Base-by-base conservation (phyloP, 2,329 filamentous ascomycete species). In the Davidsoniella virescens region DNA sequence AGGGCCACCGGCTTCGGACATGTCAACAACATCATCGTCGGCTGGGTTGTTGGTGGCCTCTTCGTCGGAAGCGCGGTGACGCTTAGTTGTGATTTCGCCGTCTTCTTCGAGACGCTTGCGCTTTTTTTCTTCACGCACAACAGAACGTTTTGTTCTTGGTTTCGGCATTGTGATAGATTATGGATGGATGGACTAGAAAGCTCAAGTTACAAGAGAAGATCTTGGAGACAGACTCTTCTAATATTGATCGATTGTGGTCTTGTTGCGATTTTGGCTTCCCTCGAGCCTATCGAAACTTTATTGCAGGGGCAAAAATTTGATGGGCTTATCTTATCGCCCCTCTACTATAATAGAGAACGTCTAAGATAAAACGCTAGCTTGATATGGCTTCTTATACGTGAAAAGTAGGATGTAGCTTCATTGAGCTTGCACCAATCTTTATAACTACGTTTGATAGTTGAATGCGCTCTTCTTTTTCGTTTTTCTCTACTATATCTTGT, bases 141-240 rank as follows among this genome's bases (percentile, higher is more conserved):
- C 59, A 47, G 63, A 63, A 55, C 66, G 60, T 58, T 68, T 69
- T 16, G 66, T 67, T 54, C 67, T 63, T 44, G 66, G 67, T 57
- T 69, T 69, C 10, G 65, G 66, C 67, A 68, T 70, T 48, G 52
- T 62, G 54, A 51, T 29, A 40, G 50, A 18, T 37, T 39, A 7
- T 38, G 37, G 8, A 8, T n/a, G 43, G 17, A 6, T 23, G 29
- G 29, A 12, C n/a, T 17, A 9, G 6, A 14, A 47, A 12, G 37
- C 5, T 47, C 26, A 16, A 33, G 42, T 16, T 42, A 17, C 5
- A 9, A 17, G 12, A 12, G 20, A n/a, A 18, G 16, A 26, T 33
- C 18, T 26, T 16, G 2, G 7, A 37, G 25, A 9, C 26, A 8
- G 4, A 14, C n/a, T 36, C 14, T n/a, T n/a, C 10, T 10, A 12